Evolutionary conservation across 495 filamentous ascomycete species (phyloP).

Genomic region (Copromyces sp.): DNA sequence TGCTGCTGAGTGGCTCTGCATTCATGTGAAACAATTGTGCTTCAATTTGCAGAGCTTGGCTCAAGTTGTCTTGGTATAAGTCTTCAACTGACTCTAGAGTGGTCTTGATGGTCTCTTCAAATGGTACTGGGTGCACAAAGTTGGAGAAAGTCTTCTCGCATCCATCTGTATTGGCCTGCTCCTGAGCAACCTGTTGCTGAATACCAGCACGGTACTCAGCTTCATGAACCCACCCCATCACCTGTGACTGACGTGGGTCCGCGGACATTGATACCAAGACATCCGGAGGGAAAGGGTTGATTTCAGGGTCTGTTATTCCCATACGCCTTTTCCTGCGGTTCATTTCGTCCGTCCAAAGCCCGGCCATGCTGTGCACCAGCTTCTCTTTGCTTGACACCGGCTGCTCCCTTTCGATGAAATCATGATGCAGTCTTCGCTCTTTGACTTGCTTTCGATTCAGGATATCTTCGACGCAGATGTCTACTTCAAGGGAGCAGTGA

Average conservation of each 20-base stretch:
- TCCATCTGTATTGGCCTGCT: conserved; percentile 42
- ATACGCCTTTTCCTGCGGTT: conserved; percentile 62
- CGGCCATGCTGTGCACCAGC: conserved; percentile 83
- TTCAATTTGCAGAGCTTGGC: conserved; percentile 34
- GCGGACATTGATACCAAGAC: conserved; percentile 80
- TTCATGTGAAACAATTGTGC: conserved; percentile 15
- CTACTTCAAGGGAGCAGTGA: conserved; percentile 79
- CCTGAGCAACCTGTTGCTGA: conserved; percentile 48
- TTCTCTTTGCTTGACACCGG: conserved; percentile 59
- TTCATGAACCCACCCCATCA: conserved; percentile 81
- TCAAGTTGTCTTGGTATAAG: conserved; percentile 60
- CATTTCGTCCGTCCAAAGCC: conserved; percentile 86
- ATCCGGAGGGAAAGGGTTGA: conserved; percentile 67
- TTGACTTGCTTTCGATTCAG: conserved; percentile 66
- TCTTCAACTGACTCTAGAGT: conserved; percentile 75
- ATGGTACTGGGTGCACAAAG: conserved; percentile 44
- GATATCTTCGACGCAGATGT: conserved; percentile 82
- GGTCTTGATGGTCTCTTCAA: conserved; percentile 57
- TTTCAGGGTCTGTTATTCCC: conserved; percentile 49
- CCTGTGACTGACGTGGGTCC: conserved; percentile 56
- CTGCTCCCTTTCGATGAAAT: conserved; percentile 68
- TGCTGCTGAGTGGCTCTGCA: conserved; percentile 18
- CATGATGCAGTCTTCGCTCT: conserved; percentile 69
- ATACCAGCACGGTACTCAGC: conserved; percentile 65
- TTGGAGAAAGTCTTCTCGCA: conserved; percentile 47